These are phyloP conservation scores for Claviceps cyperi DNA, from an alignment of 2,329 filamentous ascomycete genomes.

Conservation along the genomic window DNA sequence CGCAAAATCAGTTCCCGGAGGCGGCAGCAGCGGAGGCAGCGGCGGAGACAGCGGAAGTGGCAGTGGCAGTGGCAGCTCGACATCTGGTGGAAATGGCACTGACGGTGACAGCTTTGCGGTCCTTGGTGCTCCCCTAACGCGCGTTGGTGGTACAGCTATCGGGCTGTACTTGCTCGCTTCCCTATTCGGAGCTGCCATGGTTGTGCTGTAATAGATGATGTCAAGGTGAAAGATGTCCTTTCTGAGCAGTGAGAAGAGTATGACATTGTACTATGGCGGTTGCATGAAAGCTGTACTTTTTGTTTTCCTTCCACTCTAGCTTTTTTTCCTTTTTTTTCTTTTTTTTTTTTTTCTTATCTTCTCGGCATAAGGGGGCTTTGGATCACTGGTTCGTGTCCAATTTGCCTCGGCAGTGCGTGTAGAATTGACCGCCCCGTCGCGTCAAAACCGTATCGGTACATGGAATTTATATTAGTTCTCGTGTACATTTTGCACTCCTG, in stretches of 20 bases:
- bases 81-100: constrained; percentile 1
- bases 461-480: no score
- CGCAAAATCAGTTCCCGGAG: constrained; percentile 46
- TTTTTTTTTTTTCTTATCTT: not conserved
- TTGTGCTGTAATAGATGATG: constrained; percentile 29
- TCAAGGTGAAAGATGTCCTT: not conserved
- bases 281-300: not conserved
- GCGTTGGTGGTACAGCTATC: constrained; percentile 30
- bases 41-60: not conserved
- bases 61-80: not conserved
- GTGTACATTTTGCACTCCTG: no score
- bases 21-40: constrained; percentile 4
- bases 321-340: not conserved
- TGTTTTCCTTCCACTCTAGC: not conserved
- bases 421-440: no score
- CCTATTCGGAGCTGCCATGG: constrained; percentile 35
- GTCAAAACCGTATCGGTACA: no score
- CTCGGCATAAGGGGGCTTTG: no score
- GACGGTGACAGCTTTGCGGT: constrained; percentile 21
- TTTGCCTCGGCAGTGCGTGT: no score
- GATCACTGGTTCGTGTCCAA: no score
- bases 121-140: constrained; percentile 20
- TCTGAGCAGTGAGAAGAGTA: not conserved
- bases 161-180: constrained; percentile 37
- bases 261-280: not conserved